Evolutionary conservation across 2,329 filamentous ascomycete species (phyloP).

Genomic region (Hortaea werneckii): DNA sequence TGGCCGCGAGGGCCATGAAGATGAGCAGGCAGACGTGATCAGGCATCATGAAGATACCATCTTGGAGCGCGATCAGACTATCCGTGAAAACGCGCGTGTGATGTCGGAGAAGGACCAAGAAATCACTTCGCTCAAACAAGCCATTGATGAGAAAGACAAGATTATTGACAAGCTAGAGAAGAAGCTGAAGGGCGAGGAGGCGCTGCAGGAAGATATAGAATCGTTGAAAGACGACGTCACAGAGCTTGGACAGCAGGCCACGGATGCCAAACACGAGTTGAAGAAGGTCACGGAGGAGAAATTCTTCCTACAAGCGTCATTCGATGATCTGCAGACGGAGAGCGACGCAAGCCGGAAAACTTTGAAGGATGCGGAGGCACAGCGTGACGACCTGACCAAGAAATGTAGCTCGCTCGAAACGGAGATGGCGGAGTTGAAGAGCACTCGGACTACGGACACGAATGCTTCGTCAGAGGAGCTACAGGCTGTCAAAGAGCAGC

Average conservation of each 20-base stretch:
- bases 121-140: constrained; percentile 72
- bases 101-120: constrained; percentile 80
- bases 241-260: constrained; percentile 19
- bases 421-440: constrained; percentile 45
- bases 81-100: constrained; percentile 60
- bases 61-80: constrained; percentile 57
- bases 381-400: constrained; percentile 14
- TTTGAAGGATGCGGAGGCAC: constrained; percentile 19
- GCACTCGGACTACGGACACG: constrained; percentile 5
- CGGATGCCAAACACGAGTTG: constrained; percentile 22
- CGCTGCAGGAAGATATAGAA: constrained; percentile 18
- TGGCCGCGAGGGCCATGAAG: constrained; percentile 8
- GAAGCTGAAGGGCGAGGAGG: constrained; percentile 16
- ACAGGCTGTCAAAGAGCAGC: constrained; percentile 27
- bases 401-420: constrained; percentile 44
- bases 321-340: constrained; percentile 16
- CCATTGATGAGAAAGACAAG: constrained; percentile 60
- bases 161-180: constrained; percentile 18
- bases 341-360: constrained; percentile 10
- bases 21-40: constrained; percentile 11
- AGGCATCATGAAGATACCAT: constrained; percentile 18
- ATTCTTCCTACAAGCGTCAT: constrained; percentile 18
- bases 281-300: constrained; percentile 17
- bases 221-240: constrained; percentile 14
- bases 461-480: constrained; percentile 48